Evolutionary conservation across 257 asterid genomes (phyloP).

Genomic region (Salvia hispanica): DNA sequence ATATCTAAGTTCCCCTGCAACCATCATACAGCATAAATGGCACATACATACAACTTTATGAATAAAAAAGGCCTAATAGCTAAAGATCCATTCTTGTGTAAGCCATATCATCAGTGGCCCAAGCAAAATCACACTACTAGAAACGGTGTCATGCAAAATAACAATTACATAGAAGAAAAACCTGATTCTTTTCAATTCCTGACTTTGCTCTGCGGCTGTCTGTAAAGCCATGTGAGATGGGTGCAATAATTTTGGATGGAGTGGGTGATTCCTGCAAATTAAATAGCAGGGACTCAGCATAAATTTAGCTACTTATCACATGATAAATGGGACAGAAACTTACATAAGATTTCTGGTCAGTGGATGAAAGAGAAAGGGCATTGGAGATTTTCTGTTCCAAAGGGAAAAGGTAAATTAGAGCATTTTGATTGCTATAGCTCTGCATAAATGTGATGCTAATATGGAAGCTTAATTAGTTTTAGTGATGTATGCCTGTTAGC

Average conservation of each 20-base stretch:
- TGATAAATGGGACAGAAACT: constrained; percentile 35
- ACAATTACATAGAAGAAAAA: constrained; percentile 35
- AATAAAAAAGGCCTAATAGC: constrained; percentile 6
- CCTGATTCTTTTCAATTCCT: constrained; percentile 80
- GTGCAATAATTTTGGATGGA: constrained; percentile 76
- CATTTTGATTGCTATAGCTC: constrained; percentile 14
- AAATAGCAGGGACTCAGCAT: constrained; percentile 33
- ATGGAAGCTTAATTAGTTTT: neutral
- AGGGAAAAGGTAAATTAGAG: constrained; percentile 13
- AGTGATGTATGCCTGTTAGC: constrained; percentile 17
- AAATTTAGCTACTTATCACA: constrained; percentile 28
- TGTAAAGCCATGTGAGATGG: constrained; percentile 74
- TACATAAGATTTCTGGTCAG: constrained; percentile 78
- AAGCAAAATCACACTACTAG: neutral
- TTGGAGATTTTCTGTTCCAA: constrained; percentile 71
- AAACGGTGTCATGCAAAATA: constrained; percentile 18
- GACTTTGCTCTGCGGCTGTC: constrained; percentile 81
- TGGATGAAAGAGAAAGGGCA: constrained; percentile 64
- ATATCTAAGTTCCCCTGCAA: constrained; percentile 75
- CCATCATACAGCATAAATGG: constrained; percentile 25
- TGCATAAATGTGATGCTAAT: neutral
- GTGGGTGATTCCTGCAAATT: constrained; percentile 88
- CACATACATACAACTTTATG: neutral
- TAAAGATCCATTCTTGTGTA: constrained; percentile 12
- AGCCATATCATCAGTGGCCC: constrained; percentile 16